phyloP scores from a whole-genome alignment of 2,329 filamentous ascomycete genomes.

The Alternaria sp. region DNA sequence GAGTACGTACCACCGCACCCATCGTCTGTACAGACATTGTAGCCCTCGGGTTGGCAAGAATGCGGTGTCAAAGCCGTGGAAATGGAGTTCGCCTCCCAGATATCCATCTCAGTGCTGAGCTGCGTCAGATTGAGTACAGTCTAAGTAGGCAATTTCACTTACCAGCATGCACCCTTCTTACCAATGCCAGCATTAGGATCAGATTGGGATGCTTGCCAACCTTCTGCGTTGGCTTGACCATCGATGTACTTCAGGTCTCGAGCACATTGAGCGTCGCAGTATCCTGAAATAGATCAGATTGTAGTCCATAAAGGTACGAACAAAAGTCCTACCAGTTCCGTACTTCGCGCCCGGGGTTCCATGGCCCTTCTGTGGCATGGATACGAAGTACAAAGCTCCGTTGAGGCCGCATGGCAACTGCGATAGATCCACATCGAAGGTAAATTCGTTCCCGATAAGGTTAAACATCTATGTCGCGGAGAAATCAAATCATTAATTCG shows the following conservation, averaged over 20 bases:
- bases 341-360: conserved; percentile 62
- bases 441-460: conserved; percentile 47
- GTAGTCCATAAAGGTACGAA: neutral
- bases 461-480: conserved; percentile 41
- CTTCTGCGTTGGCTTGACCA: conserved; percentile 64
- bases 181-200: conserved; percentile 64
- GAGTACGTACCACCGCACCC: conserved; percentile 54
- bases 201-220: conserved; percentile 60
- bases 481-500: neutral
- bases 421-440: conserved; percentile 59
- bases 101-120: conserved; percentile 63
- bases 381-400: conserved; percentile 60
- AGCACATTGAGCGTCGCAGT: conserved; percentile 46
- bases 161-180: conserved; percentile 67
- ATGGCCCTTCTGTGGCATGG: conserved; percentile 64
- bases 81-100: conserved; percentile 9
- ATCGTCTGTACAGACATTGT: conserved; percentile 62
- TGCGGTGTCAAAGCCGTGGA: conserved; percentile 72
- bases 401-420: conserved; percentile 73
- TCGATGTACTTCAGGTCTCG: conserved; percentile 60
- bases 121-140: neutral
- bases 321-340: conserved; percentile 55
- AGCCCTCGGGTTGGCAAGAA: conserved; percentile 63
- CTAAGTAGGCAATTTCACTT: neutral
- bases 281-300: conserved; percentile 45